These are phyloP conservation scores for Kandelia obovata DNA, from an alignment of 345 rosid genomes.

Conservation along the genomic window DNA sequence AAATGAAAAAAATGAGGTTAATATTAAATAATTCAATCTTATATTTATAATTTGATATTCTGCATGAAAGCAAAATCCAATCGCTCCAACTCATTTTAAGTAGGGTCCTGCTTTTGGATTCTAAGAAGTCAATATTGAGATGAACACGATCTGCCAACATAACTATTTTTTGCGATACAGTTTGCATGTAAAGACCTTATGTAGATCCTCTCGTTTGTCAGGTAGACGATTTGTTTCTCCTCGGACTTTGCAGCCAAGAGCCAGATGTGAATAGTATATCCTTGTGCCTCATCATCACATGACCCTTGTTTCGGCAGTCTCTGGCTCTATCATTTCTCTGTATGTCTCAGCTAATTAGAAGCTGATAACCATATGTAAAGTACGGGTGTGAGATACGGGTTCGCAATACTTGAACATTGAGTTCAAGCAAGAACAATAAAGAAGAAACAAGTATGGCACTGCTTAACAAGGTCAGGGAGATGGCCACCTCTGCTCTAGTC, in stretches of 20 bases:
- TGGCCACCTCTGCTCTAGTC: conserved; percentile 53
- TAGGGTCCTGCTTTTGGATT: too few species aligned
- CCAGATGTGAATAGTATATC: neutral
- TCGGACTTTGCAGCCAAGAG: neutral
- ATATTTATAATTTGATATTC: too few species aligned
- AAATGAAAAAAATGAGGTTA: too few species aligned
- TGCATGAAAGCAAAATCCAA: too few species aligned
- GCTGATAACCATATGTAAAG: neutral
- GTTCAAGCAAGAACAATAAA: conserved; percentile 37
- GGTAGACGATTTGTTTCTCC: too few species aligned
- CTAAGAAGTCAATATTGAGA: too few species aligned
- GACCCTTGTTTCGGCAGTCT: conserved; percentile 13
- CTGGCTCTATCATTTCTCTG: neutral
- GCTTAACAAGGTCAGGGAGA: conserved; percentile 48
- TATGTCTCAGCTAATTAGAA: neutral
- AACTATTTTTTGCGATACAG: too few species aligned
- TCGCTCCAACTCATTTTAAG: too few species aligned
- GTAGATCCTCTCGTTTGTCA: too few species aligned
- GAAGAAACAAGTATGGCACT: conserved; percentile 41
- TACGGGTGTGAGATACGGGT: conserved; percentile 9
- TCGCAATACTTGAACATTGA: conserved; percentile 16
- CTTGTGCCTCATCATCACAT: neutral
- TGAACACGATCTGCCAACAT: too few species aligned
- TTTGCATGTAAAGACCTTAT: too few species aligned
- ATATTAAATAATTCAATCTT: too few species aligned